A percentile compares a stretch with the other conserved stretches of the same genome.
phyloP scores from a whole-genome alignment of 208 protist species.

The Naegleria lovaniensis region DNA sequence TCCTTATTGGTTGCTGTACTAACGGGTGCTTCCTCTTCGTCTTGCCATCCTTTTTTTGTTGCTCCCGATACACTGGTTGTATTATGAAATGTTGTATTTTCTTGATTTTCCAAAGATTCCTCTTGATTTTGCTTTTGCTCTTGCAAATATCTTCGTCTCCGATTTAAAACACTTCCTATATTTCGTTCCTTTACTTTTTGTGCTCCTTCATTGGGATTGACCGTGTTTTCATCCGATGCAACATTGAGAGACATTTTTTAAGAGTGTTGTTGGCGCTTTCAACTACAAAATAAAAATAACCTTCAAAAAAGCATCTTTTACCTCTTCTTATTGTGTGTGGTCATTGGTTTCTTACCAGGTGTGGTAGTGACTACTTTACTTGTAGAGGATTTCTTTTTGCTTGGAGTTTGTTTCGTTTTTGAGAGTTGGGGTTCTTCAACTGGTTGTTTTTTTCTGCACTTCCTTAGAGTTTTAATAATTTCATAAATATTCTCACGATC shows the following conservation, averaged over 20 bases:
- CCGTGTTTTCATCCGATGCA: background rate
- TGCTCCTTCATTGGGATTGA: background rate
- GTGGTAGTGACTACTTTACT: background rate
- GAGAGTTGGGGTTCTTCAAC: background rate
- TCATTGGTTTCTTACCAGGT: background rate
- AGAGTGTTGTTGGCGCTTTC: background rate
- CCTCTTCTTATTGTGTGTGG: background rate
- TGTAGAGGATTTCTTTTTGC: background rate
- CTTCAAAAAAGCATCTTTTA: background rate
- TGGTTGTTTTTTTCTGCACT: background rate
- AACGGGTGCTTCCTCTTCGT: background rate
- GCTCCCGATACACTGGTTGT: background rate
- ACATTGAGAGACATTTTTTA: background rate
- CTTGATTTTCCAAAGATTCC: background rate
- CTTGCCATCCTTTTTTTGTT: background rate
- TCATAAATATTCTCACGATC: background rate
- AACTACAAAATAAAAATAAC: background rate
- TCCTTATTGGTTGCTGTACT: background rate
- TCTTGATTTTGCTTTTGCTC: background rate
- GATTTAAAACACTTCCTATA: background rate
- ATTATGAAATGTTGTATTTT: background rate
- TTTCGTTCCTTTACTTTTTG: background rate
- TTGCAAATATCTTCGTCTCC: background rate
- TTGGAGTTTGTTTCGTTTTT: background rate
- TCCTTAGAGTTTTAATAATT: background rate